Evolutionary conservation across 1,284 basidiomycete genomes (phyloP).

Genomic region (Cronartium ribicola): DNA sequence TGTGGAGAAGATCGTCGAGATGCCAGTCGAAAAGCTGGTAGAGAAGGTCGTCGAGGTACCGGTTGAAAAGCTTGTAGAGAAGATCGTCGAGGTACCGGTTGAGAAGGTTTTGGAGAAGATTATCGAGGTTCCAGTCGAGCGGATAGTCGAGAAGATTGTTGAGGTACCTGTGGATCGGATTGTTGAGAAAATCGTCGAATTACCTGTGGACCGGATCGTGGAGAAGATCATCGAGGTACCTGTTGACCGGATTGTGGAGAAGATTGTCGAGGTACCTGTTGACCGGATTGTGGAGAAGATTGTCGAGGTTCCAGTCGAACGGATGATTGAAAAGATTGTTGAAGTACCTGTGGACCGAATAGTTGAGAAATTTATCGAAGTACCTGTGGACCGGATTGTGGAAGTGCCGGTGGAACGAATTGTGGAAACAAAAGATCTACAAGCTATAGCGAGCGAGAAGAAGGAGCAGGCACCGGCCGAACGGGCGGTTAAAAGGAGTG

Average conservation of each 20-base stretch:
- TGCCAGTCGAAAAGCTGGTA: constrained; percentile 52
- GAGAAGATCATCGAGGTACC: constrained; percentile 24
- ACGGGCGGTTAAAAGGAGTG: constrained; percentile 28
- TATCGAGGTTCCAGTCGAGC: constrained; percentile 48
- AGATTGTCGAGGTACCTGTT: constrained; percentile 54
- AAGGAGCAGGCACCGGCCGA: neutral
- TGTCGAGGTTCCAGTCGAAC: constrained; percentile 45
- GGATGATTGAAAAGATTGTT: constrained; percentile 53
- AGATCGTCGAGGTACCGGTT: constrained; percentile 52
- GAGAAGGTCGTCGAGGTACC: constrained; percentile 62
- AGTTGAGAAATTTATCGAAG: constrained; percentile 44
- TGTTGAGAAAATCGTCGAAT: constrained; percentile 54
- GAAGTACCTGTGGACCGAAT: constrained; percentile 55
- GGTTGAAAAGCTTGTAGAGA: constrained; percentile 48
- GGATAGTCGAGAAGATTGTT: constrained; percentile 51
- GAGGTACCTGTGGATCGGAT: constrained; percentile 50
- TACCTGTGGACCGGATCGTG: constrained; percentile 51
- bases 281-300: constrained; percentile 52
- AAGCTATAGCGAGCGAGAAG: neutral
- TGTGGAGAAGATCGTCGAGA: constrained; percentile 52
- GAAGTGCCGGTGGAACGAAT: constrained; percentile 47
- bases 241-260: constrained; percentile 44
- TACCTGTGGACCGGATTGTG: constrained; percentile 43
- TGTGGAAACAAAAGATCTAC: constrained; percentile 23
- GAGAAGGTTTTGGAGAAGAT: constrained; percentile 51